Evolutionary conservation across 164 flowering plant species (phyloP).

Genomic region (Chloranthus sessilifolius): DNA sequence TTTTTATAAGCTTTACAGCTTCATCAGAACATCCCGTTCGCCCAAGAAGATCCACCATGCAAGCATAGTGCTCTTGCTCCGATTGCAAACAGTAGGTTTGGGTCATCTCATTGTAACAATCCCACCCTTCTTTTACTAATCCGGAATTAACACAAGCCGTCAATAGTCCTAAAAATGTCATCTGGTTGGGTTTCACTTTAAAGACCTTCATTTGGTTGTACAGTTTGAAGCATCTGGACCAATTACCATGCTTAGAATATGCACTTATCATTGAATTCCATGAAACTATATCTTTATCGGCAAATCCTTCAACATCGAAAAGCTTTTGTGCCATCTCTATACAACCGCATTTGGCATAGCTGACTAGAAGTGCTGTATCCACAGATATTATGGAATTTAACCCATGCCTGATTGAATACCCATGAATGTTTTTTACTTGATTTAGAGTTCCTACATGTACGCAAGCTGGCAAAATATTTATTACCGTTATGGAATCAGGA

Average conservation of each 20-base stretch:
- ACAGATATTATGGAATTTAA: conserved; percentile 22
- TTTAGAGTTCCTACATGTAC: conserved; percentile 45
- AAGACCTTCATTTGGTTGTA: conserved; percentile 34
- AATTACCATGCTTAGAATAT: conserved; percentile 49
- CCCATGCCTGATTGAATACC: conserved; percentile 33
- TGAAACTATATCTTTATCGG: conserved; percentile 35
- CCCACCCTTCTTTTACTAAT: conserved; percentile 41
- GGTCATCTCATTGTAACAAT: conserved; percentile 44
- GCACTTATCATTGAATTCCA: conserved; percentile 67
- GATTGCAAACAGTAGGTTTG: conserved; percentile 34
- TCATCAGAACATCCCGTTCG: conserved; percentile 41
- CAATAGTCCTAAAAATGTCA: conserved; percentile 52
- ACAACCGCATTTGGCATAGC: conserved; percentile 62
- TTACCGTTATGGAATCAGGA: conserved; percentile 36
- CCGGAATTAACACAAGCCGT: conserved; percentile 68
- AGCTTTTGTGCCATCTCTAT: conserved; percentile 49
- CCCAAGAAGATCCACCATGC: conserved; percentile 70
- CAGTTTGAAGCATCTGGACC: conserved; percentile 33
- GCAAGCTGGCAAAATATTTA: conserved; percentile 56
- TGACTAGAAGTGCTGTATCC: conserved; percentile 39
- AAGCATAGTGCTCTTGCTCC: conserved; percentile 60
- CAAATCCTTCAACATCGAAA: conserved; percentile 36
- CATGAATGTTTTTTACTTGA: conserved; percentile 46
- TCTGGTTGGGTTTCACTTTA: conserved; percentile 36
- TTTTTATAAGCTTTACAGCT: conserved; percentile 38